phyloP scores from a whole-genome alignment of 2,329 filamentous ascomycete species.

The Xylaria sp. region DNA sequence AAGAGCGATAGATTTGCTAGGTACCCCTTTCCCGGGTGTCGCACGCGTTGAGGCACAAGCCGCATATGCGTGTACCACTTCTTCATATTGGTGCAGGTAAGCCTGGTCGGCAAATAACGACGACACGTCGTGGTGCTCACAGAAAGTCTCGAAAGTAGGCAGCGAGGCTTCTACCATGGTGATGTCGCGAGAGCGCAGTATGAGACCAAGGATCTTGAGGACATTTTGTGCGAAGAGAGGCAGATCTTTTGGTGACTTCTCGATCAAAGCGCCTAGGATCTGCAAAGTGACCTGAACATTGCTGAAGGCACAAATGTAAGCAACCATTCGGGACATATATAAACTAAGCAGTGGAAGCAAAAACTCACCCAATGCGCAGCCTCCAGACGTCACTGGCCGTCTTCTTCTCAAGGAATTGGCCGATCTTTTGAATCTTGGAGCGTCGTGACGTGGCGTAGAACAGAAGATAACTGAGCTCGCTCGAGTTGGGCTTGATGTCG shows the following conservation, averaged over 20 bases:
- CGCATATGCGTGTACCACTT: slow-evolving; percentile 83
- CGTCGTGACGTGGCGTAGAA: slow-evolving; percentile 96
- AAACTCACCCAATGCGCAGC: slow-evolving; percentile 81
- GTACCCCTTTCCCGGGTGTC: slow-evolving; percentile 61
- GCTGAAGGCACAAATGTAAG: slow-evolving; percentile 56
- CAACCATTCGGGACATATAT: slow-evolving; percentile 4
- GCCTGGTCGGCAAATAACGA: slow-evolving; percentile 86
- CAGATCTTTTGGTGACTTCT: slow-evolving; percentile 90
- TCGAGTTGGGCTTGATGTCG: slow-evolving; percentile 95
- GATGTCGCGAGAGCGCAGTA: slow-evolving; percentile 87
- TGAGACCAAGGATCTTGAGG: slow-evolving; percentile 83
- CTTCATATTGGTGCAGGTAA: slow-evolving; percentile 84
- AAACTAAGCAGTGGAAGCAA: neutral
- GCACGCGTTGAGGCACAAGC: slow-evolving; percentile 76
- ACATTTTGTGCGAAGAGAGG: slow-evolving; percentile 88
- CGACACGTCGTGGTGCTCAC: slow-evolving; percentile 86
- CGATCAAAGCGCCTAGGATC: slow-evolving; percentile 90
- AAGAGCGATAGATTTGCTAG: slow-evolving; percentile 79
- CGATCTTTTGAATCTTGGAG: slow-evolving; percentile 96
- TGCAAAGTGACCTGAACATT: slow-evolving; percentile 96
- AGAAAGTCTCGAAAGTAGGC: slow-evolving; percentile 87
- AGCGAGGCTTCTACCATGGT: slow-evolving; percentile 93
- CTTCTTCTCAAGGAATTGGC: slow-evolving; percentile 93
- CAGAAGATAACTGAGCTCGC: slow-evolving; percentile 94
- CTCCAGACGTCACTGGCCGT: slow-evolving; percentile 92